Base-by-base conservation (phyloP, 768 basidiomycete genomes). In the Paxillus involutus region DNA sequence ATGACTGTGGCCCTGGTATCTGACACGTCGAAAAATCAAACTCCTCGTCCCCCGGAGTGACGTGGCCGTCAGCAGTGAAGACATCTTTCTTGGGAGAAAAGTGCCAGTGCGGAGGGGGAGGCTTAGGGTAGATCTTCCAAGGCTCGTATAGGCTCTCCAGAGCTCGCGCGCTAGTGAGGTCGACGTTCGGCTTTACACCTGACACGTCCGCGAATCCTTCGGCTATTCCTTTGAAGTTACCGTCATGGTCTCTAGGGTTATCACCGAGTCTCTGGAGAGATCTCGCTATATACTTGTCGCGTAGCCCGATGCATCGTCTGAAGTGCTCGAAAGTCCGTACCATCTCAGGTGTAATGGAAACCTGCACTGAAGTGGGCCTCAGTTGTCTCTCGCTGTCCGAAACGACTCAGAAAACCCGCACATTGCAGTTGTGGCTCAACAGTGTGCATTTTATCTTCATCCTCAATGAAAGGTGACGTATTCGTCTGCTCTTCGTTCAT, bases 101-200 rank as follows among this genome's bases (percentile, higher is more conserved):
- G 63, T 93, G 92, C 97, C 97, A 99, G 62, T 94, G 94, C 0
- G 95, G 96, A 3, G 92, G 91, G 0, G 97, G 97, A 5, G 97
- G 95, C 11, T 77, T 80, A 0, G 97, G 97, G 61, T 97, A 97
- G 59, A 98, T 89, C 50, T 80, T 82, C 97, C 97, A 99, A 4
- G 82, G 75, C 36, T 80, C 62, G 59, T 79, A 75, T 14, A 71
- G 65, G n/a, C 66, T 66, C 36, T 69, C 43, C 6, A 71, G 47
- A 1, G 46, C 55, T 48, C 61, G 68, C 26, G 61, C 57, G 13
- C 60, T 47, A 8, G 63, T 45, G 30, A 73, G 66, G 47, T 81
- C 74, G 12, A 74, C 79, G 60, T 91, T 84, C 1, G 88, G 85
- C 26, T 81, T 80, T 6, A 89, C 79, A 9, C 91, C 85, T 21